Evolutionary conservation across 345 rosid genomes (phyloP).

Genomic region (Salix udensis): DNA sequence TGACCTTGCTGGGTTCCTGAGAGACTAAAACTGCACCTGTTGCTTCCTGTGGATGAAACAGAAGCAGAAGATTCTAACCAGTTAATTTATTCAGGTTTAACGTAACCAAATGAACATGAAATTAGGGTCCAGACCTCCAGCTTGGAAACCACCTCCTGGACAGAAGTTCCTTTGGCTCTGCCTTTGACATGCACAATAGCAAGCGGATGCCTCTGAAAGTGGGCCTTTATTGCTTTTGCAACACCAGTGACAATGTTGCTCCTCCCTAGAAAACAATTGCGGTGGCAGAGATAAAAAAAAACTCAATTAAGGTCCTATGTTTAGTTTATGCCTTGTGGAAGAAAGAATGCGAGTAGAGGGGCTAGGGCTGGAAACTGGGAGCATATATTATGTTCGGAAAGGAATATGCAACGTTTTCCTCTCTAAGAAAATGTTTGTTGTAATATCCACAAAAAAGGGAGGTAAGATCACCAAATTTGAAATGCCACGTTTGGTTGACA

Average conservation of each 20-base stretch:
- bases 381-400: background rate
- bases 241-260: slow-evolving; percentile 76
- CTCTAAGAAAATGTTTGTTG: background rate
- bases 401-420: background rate
- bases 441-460: background rate
- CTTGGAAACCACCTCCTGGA: slow-evolving; percentile 76
- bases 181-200: slow-evolving; percentile 88
- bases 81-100: background rate
- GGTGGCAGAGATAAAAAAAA: background rate
- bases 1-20: slow-evolving; percentile 88
- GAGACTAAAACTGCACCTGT: slow-evolving; percentile 79
- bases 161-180: slow-evolving; percentile 90
- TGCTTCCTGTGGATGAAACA: slow-evolving; percentile 52
- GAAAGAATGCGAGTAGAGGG: background rate
- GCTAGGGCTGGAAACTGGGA: background rate
- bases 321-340: background rate
- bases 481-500: too few species aligned
- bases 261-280: slow-evolving; percentile 45
- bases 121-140: slow-evolving; percentile 51
- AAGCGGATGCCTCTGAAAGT: slow-evolving; percentile 73
- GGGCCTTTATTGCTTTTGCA: slow-evolving; percentile 64
- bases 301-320: slow-evolving; percentile 5
- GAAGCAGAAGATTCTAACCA: background rate
- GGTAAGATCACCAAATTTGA: background rate
- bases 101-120: background rate